Conservation (phyloP, 768 basidiomycete species). For the Panaeolus cyanescens region DNA sequence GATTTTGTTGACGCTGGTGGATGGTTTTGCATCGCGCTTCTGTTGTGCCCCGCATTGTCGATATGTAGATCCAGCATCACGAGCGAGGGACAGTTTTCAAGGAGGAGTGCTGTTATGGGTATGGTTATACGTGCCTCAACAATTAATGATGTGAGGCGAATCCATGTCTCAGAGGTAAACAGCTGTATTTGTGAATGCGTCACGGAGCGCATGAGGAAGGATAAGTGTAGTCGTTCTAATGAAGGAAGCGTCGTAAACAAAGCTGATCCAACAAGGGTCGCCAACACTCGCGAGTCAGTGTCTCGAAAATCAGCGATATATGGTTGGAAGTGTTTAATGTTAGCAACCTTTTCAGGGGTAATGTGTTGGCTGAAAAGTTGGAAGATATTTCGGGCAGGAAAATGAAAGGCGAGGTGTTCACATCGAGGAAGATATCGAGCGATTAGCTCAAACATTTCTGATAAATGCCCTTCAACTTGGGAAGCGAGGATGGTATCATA, state of each 20-base stretch:
- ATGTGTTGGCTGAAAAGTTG: background rate
- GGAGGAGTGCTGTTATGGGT: background rate
- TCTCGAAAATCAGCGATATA: background rate
- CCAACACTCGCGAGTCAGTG: no score
- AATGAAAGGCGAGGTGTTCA: background rate
- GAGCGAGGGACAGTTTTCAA: background rate
- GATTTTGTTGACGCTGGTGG: no score
- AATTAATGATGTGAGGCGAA: background rate
- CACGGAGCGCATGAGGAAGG: background rate
- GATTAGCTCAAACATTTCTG: background rate
- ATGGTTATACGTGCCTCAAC: background rate
- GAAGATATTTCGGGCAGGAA: background rate
- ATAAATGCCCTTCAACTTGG: background rate
- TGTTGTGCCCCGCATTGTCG: no score
- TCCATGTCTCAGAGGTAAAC: background rate
- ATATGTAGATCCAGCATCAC: background rate
- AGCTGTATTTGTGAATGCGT: background rate
- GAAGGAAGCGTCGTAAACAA: background rate
- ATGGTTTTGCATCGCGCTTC: no score
- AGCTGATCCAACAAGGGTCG: background rate
- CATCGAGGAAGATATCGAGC: background rate
- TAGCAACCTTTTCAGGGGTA: background rate
- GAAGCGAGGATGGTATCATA: background rate
- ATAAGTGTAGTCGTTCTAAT: background rate
- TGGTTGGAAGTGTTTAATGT: background rate